phyloP scores from a whole-genome alignment of 2,329 filamentous ascomycete genomes.

The Xylaria sp. region DNA sequence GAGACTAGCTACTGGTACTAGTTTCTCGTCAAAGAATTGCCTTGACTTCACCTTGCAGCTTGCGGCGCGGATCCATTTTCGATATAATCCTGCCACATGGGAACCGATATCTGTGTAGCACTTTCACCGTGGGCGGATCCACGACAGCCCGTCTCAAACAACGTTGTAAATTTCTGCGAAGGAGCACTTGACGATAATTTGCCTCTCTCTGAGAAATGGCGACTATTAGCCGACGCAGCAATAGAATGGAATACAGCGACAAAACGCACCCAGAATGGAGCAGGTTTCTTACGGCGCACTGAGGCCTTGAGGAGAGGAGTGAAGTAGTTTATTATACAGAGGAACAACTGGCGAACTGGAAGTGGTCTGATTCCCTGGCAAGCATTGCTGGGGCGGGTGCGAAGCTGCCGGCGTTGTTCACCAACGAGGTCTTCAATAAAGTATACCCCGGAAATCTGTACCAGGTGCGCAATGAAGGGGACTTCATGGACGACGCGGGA shows the following conservation, averaged over 20 bases:
- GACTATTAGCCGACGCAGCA: constrained; percentile 6
- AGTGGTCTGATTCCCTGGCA: constrained; percentile 23
- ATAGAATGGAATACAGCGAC: constrained; percentile 17
- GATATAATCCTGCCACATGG: constrained; percentile 22
- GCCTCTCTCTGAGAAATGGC: constrained; percentile 15
- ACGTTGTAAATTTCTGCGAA: constrained; percentile 24
- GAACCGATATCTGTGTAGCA: constrained; percentile 27
- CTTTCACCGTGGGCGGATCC: constrained; percentile 26
- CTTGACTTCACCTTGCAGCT: constrained; percentile 27
- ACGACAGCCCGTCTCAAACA: constrained; percentile 14
- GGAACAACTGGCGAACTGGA: constrained; percentile 23
- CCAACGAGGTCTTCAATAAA: constrained; percentile 23
- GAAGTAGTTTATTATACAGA: constrained; percentile 14
- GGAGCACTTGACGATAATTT: constrained; percentile 17
- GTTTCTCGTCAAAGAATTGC: constrained; percentile 23
- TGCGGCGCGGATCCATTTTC: constrained; percentile 21
- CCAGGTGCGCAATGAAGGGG: constrained; percentile 24
- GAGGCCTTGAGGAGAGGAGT: constrained; percentile 11
- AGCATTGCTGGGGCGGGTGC: constrained; percentile 8
- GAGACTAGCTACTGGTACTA: constrained; percentile 16
- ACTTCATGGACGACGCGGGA: constrained; percentile 25
- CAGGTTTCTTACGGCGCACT: constrained; percentile 25
- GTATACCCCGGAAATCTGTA: constrained; percentile 26
- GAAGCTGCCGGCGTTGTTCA: constrained; percentile 19
- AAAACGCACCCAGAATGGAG: constrained; percentile 20